These are phyloP conservation scores for Triangularia setosa DNA, from an alignment of 2,329 filamentous ascomycete genomes.

Conservation along the genomic window DNA sequence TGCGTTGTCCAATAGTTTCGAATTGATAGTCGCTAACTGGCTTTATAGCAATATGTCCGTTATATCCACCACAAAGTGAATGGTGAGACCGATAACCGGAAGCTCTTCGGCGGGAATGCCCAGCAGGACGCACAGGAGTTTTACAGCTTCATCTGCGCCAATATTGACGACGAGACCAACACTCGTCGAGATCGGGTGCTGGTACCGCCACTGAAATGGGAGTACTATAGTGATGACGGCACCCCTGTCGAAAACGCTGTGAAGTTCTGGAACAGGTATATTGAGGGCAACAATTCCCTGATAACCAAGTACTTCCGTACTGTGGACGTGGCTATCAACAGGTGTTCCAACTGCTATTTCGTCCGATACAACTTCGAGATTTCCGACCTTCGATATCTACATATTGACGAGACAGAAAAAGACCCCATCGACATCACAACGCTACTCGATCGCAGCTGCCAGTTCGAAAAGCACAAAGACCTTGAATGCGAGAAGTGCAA, in stretches of 20 bases:
- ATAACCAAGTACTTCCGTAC: constrained; percentile 77
- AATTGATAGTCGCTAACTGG: constrained; percentile 19
- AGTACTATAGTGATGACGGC: constrained; percentile 18
- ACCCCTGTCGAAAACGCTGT: constrained; percentile 54
- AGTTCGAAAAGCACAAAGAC: constrained; percentile 58
- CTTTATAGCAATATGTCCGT: constrained; percentile 55
- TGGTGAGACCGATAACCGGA: constrained; percentile 25
- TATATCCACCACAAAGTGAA: constrained; percentile 51
- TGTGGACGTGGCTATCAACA: constrained; percentile 67
- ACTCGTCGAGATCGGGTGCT: constrained; percentile 41
- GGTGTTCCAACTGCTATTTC: constrained; percentile 57
- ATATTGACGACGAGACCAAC: constrained; percentile 85
- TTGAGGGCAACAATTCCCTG: constrained; percentile 64
- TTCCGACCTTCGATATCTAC: constrained; percentile 50
- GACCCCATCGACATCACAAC: constrained; percentile 44
- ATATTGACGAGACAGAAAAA: constrained; percentile 32
- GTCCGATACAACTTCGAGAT: constrained; percentile 39
- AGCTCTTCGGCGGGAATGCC: constrained; percentile 63
- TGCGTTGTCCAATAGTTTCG: constrained; percentile 36
- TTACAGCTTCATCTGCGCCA: constrained; percentile 74
- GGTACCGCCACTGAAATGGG: too few species aligned
- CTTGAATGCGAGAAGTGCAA: constrained; percentile 66
- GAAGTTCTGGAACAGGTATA: constrained; percentile 63
- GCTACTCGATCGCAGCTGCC: constrained; percentile 51
- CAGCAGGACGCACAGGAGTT: constrained; percentile 95